Base-by-base conservation (phyloP, 768 basidiomycete genomes). In the Saitozyma sp. region DNA sequence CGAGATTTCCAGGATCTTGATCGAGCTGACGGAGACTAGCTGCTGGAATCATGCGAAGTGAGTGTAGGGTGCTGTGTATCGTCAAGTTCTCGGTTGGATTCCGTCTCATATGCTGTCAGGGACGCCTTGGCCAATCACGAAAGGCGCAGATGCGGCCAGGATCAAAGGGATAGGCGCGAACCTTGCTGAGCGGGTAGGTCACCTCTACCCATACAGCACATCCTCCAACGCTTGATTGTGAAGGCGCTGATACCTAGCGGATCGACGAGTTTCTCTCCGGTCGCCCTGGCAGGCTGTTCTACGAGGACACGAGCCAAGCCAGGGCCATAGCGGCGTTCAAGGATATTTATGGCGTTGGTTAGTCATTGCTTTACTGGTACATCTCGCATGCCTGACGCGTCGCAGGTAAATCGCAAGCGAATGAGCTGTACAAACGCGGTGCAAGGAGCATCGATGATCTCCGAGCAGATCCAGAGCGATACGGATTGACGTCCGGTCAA, bases 311-410 rank as follows among this genome's bases (percentile, higher is more conserved):
- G 13, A 66, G 70, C 17, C 58, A 75, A 63, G 56, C 63, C 17
- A 61, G 65, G 1, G 63, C 66, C 8, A 56, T 75, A 2, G 59
- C 59, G 20, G 51, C 86, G 9, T 93, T 95, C 71, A 84, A 85
- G 58, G 89, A 89, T 8, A 88, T 96, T 49, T 94, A 94, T 70
- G 91, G 90, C 40, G 90, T 93, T 61, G 92, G 91, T 86, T 63
- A 63, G 10, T 48, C 57, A 20, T 40, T 48, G 42, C 39, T 54
- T 16, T 13, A 42, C 54, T 65, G 49, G 37, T 29, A 29, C 29
- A 29, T 29, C 29, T 29, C 29, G 29, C 29, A 29, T 29, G 29
- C 29, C 29, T 29, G 29, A 29, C 29, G 29, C 29, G 2, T 38
- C 45, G 2, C 42, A 74, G 78, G 92, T 11, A 84, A 82, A 58